A percentile compares a stretch with the other conserved stretches of the same genome.
phyloP scores from a whole-genome alignment of 257 asterid species.

The Gardenia jasminoides region DNA sequence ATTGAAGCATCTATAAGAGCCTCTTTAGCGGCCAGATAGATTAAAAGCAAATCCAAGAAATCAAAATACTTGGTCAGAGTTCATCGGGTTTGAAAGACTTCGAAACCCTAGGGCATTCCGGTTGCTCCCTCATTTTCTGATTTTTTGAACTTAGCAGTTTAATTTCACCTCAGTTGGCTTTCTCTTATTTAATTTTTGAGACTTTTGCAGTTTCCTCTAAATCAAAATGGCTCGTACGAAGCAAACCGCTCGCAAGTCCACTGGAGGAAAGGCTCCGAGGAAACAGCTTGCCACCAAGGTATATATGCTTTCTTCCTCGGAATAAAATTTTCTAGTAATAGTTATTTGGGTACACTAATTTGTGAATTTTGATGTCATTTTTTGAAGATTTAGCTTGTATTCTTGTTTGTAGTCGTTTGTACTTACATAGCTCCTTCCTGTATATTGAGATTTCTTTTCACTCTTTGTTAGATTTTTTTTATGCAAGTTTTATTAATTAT shows the following conservation, averaged over 20 bases:
- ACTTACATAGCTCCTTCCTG: background rate
- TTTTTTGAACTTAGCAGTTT: background rate
- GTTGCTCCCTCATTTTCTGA: background rate
- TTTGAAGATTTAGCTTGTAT: background rate
- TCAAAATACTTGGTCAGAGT: background rate
- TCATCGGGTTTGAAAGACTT: background rate
- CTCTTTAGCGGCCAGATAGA: background rate
- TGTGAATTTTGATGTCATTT: background rate
- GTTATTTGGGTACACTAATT: background rate
- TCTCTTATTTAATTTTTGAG: background rate
- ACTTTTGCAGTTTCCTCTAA: conserved; percentile 1
- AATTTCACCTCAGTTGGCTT: background rate
- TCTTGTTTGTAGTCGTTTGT: background rate
- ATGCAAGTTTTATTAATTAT: background rate
- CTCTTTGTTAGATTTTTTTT: background rate
- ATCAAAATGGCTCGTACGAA: conserved; percentile 14
- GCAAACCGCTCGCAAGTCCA: conserved; percentile 1
- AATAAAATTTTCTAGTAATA: too few species aligned
- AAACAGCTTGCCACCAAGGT: background rate
- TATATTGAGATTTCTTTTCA: background rate
- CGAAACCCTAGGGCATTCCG: background rate
- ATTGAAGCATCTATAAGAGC: background rate
- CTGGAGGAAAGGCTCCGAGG: background rate
- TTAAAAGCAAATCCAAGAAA: background rate
- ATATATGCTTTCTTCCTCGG: too few species aligned